Evolutionary conservation across 2,329 filamentous ascomycete species (phyloP), one percentile per base, ranked within the genome.

Genomic region (Alternaria angustiovoidea): DNA sequence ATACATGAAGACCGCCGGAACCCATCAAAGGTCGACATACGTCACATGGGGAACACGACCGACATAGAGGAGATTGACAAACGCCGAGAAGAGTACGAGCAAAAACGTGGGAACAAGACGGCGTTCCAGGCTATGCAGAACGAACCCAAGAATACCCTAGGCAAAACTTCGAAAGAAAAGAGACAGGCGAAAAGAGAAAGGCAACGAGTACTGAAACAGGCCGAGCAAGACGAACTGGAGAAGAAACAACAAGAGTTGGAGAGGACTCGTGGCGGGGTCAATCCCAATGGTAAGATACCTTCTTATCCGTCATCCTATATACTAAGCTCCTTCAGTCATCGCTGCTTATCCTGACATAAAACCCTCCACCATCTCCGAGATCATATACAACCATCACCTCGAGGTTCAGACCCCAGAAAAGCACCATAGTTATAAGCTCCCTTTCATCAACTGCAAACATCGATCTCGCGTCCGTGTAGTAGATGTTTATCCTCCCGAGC

Each of bases 381-480:
- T 89, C 43, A 63, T 86, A 22, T 76, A 83, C 55, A 80, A 80
- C 32, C 70, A 81, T 64, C 75, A 68, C 30, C 79, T 86, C 63
- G 73, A 82, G 46, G 54, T 55, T 22, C 66, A 56, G 22, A 73
- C 64, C 5, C 54, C 64, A 14, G 57, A 41, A 1, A 67, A 66
- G 2, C 81, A 81, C 3, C 73, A 80, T n/a, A 64, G 75, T 22
- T 82, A 82, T 59, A 73, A 70, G 3, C 71, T 94, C 0, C 92
- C 93, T 0, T 96, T 96, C 70, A 83, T 88, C 57, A 93, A 94
- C 71, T 81, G 85, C 57, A 91, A 88, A 42, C 93, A 93, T 74
- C 87, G 88, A 47, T 82, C 87, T 22, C 83, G 85, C 34, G 89
- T 92, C 36, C 89, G 92, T n/a, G 89, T 96, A 2, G 85, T 96